Evolutionary conservation across 306 rosid species (phyloP).

Genomic region (Albizia julibrissin): DNA sequence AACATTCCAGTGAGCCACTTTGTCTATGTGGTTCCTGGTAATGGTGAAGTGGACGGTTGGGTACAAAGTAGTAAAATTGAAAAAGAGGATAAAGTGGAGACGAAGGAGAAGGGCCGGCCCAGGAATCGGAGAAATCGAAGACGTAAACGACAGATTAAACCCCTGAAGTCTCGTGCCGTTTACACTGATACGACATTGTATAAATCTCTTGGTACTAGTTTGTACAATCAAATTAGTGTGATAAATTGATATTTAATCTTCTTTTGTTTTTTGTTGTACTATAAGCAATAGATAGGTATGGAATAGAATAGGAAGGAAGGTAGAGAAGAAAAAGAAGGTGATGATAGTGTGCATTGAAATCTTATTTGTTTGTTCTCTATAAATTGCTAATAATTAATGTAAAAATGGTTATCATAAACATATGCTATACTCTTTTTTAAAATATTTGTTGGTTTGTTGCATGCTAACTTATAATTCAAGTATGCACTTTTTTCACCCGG

Average conservation of each 20-base stretch:
- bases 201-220: slow-evolving; percentile 40
- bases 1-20: slow-evolving; percentile 49
- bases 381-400: not conserved
- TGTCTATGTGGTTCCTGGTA: slow-evolving; percentile 51
- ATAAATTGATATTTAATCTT: not conserved
- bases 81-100: not conserved
- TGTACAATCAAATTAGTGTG: slow-evolving; percentile 30
- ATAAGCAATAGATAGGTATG: not conserved
- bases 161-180: slow-evolving; percentile 41
- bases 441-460: not conserved
- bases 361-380: not conserved
- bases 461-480: not conserved
- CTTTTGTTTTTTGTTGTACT: not conserved
- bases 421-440: too few species aligned
- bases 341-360: not conserved
- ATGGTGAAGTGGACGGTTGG: not conserved
- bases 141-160: slow-evolving; percentile 27
- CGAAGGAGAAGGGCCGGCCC: slow-evolving; percentile 10
- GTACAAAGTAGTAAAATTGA: not conserved
- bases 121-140: slow-evolving; percentile 33
- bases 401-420: not conserved
- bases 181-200: slow-evolving; percentile 58
- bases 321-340: not conserved
- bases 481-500: not conserved
- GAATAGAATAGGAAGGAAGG: not conserved